These are phyloP conservation scores for Rhizomucor pusillus DNA, from an alignment of 371 early-diverging fungal genomes.

Conservation along the genomic window DNA sequence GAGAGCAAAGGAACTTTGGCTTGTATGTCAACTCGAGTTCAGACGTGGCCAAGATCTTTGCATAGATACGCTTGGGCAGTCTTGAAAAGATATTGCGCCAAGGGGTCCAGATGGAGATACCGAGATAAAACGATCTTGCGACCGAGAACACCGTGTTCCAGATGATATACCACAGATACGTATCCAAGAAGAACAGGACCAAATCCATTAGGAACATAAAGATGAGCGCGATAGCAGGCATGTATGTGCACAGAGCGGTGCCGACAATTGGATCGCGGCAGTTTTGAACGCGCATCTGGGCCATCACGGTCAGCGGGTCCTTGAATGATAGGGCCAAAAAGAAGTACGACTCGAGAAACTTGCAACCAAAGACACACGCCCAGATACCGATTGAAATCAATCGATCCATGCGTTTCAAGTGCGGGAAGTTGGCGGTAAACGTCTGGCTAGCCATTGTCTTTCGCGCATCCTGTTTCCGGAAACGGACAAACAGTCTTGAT, in stretches of 20 bases:
- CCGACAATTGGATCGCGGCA: constrained; percentile 55
- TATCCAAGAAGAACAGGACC: constrained; percentile 83
- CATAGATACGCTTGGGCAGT: constrained; percentile 79
- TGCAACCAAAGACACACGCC: constrained; percentile 73
- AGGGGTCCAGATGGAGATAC: constrained; percentile 83
- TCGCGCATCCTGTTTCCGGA: constrained; percentile 25
- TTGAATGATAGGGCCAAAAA: constrained; percentile 79
- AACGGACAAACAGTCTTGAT: constrained; percentile 23
- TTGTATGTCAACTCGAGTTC: constrained; percentile 67
- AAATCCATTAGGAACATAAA: constrained; percentile 75
- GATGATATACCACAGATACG: constrained; percentile 89
- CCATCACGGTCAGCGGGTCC: constrained; percentile 71
- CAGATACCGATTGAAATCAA: constrained; percentile 73
- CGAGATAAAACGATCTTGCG: constrained; percentile 73
- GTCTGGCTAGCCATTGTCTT: constrained; percentile 62
- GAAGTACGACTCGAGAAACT: constrained; percentile 78
- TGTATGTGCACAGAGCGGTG: constrained; percentile 55
- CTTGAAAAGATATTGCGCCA: constrained; percentile 86
- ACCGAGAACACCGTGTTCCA: constrained; percentile 82
- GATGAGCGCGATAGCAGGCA: constrained; percentile 64
- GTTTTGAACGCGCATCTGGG: constrained; percentile 43
- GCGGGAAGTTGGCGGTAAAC: constrained; percentile 79
- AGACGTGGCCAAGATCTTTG: constrained; percentile 69
- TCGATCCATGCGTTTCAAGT: constrained; percentile 64
- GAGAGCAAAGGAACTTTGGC: constrained; percentile 76